phyloP scores from a whole-genome alignment of 176 grass and related monocot species.

The Paspalum vaginatum region DNA sequence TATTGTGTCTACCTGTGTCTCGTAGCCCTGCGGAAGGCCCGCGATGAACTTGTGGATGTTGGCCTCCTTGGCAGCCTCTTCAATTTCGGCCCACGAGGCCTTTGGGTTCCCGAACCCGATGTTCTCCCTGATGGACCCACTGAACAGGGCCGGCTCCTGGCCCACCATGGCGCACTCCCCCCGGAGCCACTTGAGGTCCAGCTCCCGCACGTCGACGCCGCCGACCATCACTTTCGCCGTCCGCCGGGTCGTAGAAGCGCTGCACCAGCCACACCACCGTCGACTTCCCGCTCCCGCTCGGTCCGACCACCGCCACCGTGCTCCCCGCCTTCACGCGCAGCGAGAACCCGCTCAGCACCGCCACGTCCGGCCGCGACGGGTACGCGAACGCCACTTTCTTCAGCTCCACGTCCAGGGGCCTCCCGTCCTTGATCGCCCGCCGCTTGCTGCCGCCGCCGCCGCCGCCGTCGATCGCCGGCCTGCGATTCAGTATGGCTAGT shows the following conservation, averaged over 20 bases:
- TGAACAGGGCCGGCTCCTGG: conserved; percentile 60
- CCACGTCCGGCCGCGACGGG: conserved; percentile 44
- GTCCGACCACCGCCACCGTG: conserved; percentile 54
- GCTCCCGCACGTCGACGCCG: conserved; percentile 57
- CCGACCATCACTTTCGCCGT: conserved; percentile 52
- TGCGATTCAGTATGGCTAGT: conserved; percentile 39
- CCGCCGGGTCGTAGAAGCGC: conserved; percentile 61
- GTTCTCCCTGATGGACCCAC: conserved; percentile 56
- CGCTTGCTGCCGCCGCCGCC: not conserved
- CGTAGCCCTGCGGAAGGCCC: conserved; percentile 55
- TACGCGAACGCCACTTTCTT: conserved; percentile 53
- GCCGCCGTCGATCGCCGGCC: conserved; percentile 15
- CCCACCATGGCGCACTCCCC: conserved; percentile 56
- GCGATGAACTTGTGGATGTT: conserved; percentile 72
- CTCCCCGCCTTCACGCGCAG: conserved; percentile 51
- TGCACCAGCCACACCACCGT: conserved; percentile 84
- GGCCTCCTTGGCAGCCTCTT: conserved; percentile 56
- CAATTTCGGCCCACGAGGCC: conserved; percentile 58
- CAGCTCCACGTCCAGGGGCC: conserved; percentile 58
- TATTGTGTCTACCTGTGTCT: conserved; percentile 58
- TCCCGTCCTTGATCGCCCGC: conserved; percentile 39
- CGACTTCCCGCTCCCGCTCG: conserved; percentile 70
- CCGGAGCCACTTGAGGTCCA: conserved; percentile 60
- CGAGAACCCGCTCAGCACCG: conserved; percentile 48
- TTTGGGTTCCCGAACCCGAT: conserved; percentile 53